Evolutionary conservation across 177 flowering plant species (phyloP).

Genomic region (Vitis hybrid): DNA sequence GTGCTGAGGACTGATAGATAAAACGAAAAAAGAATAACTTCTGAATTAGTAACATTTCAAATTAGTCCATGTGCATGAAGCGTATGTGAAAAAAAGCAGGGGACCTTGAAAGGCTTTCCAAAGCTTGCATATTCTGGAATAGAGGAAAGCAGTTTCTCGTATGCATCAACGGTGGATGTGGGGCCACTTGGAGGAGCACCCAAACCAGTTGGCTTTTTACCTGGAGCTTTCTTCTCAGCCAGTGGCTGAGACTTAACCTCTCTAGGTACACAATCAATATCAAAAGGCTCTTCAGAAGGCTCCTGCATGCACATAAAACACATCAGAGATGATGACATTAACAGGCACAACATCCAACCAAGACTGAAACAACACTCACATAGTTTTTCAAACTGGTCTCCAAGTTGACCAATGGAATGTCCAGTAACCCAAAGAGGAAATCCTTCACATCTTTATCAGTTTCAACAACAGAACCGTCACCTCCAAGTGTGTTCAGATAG

Average conservation of each 20-base stretch:
- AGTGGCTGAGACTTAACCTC: constrained; percentile 87
- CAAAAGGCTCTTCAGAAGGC: constrained; percentile 85
- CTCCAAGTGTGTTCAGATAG: constrained; percentile 77
- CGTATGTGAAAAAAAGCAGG: not conserved
- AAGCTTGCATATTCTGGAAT: constrained; percentile 80
- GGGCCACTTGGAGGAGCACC: constrained; percentile 78
- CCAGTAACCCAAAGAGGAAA: constrained; percentile 86
- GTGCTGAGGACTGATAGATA: constrained; percentile 71
- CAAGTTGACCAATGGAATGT: constrained; percentile 75
- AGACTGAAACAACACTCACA: constrained; percentile 40
- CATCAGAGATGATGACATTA: constrained; percentile 6
- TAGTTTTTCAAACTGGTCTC: constrained; percentile 87
- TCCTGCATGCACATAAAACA: constrained; percentile 47
- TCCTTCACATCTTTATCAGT: constrained; percentile 66
- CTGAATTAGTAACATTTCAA: constrained; percentile 1
- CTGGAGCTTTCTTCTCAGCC: constrained; percentile 91
- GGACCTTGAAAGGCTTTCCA: constrained; percentile 96
- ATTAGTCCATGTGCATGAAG: not conserved
- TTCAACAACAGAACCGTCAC: constrained; percentile 73
- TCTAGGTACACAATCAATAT: constrained; percentile 74
- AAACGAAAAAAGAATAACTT: not conserved
- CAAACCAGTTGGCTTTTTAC: constrained; percentile 86
- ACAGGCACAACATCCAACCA: constrained; percentile 1
- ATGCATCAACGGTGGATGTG: constrained; percentile 68
- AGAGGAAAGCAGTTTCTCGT: constrained; percentile 79